phyloP scores from a whole-genome alignment of 768 basidiomycete genomes.

The Termitomyces sp. region DNA sequence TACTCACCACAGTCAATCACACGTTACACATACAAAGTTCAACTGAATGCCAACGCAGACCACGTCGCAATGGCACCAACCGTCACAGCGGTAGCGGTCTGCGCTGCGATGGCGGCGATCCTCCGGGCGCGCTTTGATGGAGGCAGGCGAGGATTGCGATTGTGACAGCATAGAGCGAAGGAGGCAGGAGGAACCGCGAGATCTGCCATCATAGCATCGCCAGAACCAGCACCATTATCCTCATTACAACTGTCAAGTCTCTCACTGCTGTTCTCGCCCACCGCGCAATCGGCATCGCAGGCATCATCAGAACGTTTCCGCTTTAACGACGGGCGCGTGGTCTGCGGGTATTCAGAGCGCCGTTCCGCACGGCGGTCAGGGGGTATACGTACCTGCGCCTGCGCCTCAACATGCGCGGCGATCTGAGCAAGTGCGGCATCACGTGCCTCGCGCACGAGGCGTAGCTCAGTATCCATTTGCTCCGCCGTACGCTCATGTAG shows the following conservation, averaged over 20 bases:
- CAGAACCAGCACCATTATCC: constrained; percentile 13
- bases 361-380: constrained; percentile 2
- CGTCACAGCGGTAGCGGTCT: constrained; percentile 57
- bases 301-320: constrained; percentile 44
- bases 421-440: constrained; percentile 30
- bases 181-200: not conserved
- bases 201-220: constrained; percentile 11
- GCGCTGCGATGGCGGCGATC: constrained; percentile 38
- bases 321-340: constrained; percentile 37
- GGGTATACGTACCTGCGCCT: constrained; percentile 26
- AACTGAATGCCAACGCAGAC: constrained; percentile 68
- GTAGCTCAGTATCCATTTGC: constrained; percentile 42
- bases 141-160: not conserved
- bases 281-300: constrained; percentile 18
- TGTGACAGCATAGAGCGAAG: not conserved
- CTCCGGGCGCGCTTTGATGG: constrained; percentile 42
- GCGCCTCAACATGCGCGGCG: constrained; percentile 22
- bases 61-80: constrained; percentile 70
- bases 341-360: constrained; percentile 20
- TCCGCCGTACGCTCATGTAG: constrained; percentile 37
- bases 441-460: constrained; percentile 35
- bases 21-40: constrained; percentile 10
- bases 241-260: not conserved
- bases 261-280: not conserved
- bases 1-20: not conserved